phyloP scores from a whole-genome alignment of 192 early-diverging fungal species.

The Entomortierella parvispora region DNA sequence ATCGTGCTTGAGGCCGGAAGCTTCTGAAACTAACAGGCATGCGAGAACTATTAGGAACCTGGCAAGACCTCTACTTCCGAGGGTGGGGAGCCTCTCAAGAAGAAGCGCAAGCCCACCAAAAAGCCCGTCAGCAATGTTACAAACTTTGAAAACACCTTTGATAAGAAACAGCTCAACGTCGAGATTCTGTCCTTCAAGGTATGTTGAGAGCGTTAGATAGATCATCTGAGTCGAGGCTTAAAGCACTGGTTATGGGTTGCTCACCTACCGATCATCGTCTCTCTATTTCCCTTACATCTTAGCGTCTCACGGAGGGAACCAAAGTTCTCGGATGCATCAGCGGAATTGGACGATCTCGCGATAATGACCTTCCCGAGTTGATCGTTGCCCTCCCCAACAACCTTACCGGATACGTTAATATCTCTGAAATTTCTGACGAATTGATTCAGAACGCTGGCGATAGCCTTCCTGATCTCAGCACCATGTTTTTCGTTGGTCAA shows the following conservation, averaged over 20 bases:
- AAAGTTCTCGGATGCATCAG: slow-evolving; percentile 81
- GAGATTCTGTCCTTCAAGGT: slow-evolving; percentile 71
- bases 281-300: slow-evolving; percentile 33
- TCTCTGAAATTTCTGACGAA: slow-evolving; percentile 85
- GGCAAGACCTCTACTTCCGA: slow-evolving; percentile 47
- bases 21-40: background rate
- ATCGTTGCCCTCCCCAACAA: slow-evolving; percentile 87
- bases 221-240: background rate
- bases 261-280: no score
- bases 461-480: slow-evolving; percentile 72
- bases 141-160: slow-evolving; percentile 27
- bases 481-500: slow-evolving; percentile 85
- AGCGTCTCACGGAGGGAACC: slow-evolving; percentile 79
- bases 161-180: slow-evolving; percentile 52
- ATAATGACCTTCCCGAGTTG: slow-evolving; percentile 67
- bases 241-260: no score
- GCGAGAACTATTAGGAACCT: no score
- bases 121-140: slow-evolving; percentile 49
- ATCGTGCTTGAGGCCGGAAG: no score
- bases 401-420: slow-evolving; percentile 82
- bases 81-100: slow-evolving; percentile 59
- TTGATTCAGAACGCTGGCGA: slow-evolving; percentile 76
- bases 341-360: slow-evolving; percentile 70
- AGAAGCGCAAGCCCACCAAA: slow-evolving; percentile 66
- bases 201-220: background rate